Base-by-base conservation (phyloP, 257 asterid species). In the Solanum piurae region DNA sequence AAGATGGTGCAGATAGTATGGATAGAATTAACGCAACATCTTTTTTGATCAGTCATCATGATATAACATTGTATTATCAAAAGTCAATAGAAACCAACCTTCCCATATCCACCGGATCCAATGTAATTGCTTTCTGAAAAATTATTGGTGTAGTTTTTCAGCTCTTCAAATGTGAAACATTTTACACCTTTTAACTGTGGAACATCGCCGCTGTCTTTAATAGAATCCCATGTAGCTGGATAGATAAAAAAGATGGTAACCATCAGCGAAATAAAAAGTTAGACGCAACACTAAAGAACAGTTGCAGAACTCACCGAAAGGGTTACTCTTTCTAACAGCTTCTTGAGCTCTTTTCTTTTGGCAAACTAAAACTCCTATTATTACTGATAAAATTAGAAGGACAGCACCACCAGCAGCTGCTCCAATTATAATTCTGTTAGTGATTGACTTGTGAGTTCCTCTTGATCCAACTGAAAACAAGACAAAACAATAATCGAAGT, bases 131-230 rank as follows among this genome's bases (percentile, higher is more conserved):
- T 21, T 55, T 60, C 88, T 20, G 88, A 87, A 88, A 95, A 96
- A 92, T 94, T 95, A 87, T 93, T 92, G 68, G 88, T 87, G 79
- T 68, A 77, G 7, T 58, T 87, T 68, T 66, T 77, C 52, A 95
- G 88, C 91, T 94, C 99, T 86, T 96, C 96, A 75, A 94, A 94
- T 11, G 98, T 87, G 88, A 93, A 94, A 86, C 77, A 82, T 89
- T 90, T 92, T 12, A 96, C 95, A 58, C 98, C 98, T 90, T 90
- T 94, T 60, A 96, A 58, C 93, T 95, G 95, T 44, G 99, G 99
- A 90, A 94, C 96, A 49, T 88, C 95, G 12, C 98, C 98, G n/a
- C 98, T 95, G 69, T 89, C 88, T 27, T 94, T 80, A 77, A 75
- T 87, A 34, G 90, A 86, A 80, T 94, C 91, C 99, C 99, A 96